Evolutionary conservation across 495 filamentous ascomycete species (phyloP).

Genomic region (Penicillium atrosanguineum): DNA sequence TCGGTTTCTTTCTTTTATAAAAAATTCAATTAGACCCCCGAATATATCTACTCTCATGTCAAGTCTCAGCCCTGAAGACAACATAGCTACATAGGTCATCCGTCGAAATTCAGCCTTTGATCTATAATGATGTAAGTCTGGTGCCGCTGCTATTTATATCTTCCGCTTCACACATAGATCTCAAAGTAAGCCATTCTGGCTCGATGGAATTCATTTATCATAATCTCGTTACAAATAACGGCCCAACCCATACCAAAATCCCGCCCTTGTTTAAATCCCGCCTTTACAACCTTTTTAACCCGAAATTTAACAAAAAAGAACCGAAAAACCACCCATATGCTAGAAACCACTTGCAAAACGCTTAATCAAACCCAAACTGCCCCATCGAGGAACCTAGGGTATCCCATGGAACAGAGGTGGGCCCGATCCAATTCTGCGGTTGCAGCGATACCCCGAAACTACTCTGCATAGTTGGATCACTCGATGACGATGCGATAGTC

Average conservation of each 20-base stretch:
- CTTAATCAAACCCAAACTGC: conserved; percentile 16
- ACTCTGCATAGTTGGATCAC: conserved; percentile 23
- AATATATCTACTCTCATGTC: too few relatives aligned
- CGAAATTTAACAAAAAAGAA: not conserved
- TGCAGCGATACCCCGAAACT: conserved; percentile 29
- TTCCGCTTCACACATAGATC: not conserved
- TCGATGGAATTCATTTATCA: conserved; percentile 4
- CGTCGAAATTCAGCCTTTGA: too few relatives aligned
- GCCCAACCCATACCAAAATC: not conserved
- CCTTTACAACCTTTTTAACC: not conserved
- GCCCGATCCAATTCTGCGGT: conserved; percentile 37
- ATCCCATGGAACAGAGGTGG: conserved; percentile 37
- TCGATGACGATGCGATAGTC: conserved; percentile 21
- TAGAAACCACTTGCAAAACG: not conserved
- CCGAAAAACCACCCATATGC: not conserved
- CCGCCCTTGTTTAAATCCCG: not conserved
- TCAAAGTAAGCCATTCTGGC: too few relatives aligned
- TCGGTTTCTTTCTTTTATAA: too few relatives aligned
- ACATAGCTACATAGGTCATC: too few relatives aligned
- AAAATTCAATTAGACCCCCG: too few relatives aligned
- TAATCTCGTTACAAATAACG: conserved; percentile 17
- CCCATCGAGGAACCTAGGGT: conserved; percentile 15
- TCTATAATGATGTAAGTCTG: too few relatives aligned
- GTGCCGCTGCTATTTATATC: too few relatives aligned
- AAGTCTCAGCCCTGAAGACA: too few relatives aligned